Percentiles rank a stretch among this genome's conserved stretches.
Evolutionary conservation across 2,329 filamentous ascomycete species (phyloP).

Genomic region (Aspergillus sojae): DNA sequence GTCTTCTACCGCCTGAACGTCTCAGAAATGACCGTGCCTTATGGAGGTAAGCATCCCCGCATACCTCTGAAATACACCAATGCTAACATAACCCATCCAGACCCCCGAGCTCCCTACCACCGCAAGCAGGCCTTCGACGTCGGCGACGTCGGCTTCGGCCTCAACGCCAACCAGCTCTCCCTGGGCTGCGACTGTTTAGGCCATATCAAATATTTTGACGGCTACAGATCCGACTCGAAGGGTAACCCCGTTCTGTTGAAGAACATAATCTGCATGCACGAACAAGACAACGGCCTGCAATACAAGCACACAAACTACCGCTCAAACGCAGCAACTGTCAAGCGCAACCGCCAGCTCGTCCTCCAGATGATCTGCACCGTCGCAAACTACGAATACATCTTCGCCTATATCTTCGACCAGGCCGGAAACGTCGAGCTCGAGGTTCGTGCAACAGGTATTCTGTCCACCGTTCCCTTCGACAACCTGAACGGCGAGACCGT

Average conservation of each 20-base stretch:
- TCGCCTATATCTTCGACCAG: slow-evolving; percentile 73
- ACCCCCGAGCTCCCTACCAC: slow-evolving; percentile 68
- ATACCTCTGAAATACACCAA: background rate
- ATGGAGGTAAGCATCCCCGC: slow-evolving; percentile 34
- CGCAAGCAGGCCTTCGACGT: slow-evolving; percentile 72
- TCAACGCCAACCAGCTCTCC: slow-evolving; percentile 70
- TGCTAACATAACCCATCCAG: slow-evolving; percentile 47
- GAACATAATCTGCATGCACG: slow-evolving; percentile 71
- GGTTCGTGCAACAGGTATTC: slow-evolving; percentile 68
- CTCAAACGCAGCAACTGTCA: slow-evolving; percentile 64
- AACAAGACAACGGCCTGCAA: slow-evolving; percentile 69
- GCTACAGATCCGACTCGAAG: slow-evolving; percentile 61
- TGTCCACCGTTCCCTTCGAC: slow-evolving; percentile 69
- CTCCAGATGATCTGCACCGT: slow-evolving; percentile 72
- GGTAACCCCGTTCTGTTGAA: slow-evolving; percentile 62
- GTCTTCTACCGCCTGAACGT: slow-evolving; percentile 69
- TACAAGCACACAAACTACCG: slow-evolving; percentile 76
- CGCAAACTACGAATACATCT: slow-evolving; percentile 73
- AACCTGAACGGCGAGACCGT: slow-evolving; percentile 61
- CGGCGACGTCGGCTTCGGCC: slow-evolving; percentile 67
- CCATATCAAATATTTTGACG: slow-evolving; percentile 68
- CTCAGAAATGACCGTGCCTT: slow-evolving; percentile 65
- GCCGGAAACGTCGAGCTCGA: slow-evolving; percentile 69
- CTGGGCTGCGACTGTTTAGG: slow-evolving; percentile 72
- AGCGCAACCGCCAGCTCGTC: slow-evolving; percentile 66